Evolutionary conservation across 768 basidiomycete species (phyloP).

Genomic region (Russula emetica): DNA sequence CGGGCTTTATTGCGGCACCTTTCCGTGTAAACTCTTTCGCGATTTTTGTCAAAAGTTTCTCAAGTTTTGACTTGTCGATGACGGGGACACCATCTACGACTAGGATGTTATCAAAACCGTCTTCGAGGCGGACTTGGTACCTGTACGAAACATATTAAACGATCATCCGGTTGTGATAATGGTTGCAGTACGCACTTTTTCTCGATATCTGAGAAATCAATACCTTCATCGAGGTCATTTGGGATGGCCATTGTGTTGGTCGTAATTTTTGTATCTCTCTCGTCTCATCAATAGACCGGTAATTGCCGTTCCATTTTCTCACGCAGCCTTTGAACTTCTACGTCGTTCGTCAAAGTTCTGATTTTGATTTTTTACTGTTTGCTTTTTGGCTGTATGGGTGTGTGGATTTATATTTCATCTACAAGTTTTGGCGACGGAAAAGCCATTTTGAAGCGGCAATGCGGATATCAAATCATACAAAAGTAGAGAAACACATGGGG

Average conservation of each 20-base stretch:
- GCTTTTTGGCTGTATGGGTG: too few relatives aligned
- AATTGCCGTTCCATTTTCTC: background rate
- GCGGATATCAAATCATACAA: background rate
- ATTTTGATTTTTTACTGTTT: too few relatives aligned
- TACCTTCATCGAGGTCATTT: constrained; percentile 21
- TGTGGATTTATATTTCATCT: background rate
- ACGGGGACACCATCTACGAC: constrained; percentile 91
- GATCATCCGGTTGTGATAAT: background rate
- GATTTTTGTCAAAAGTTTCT: constrained; percentile 75
- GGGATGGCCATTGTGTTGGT: constrained; percentile 14
- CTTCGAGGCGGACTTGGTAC: constrained; percentile 79
- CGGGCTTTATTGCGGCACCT: constrained; percentile 69
- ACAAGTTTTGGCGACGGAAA: background rate
- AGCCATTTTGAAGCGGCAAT: background rate
- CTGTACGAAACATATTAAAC: constrained; percentile 39
- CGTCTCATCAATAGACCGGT: background rate
- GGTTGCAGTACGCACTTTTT: constrained; percentile 20
- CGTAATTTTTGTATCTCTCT: background rate
- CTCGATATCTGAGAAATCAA: constrained; percentile 28
- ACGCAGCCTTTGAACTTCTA: too few relatives aligned
- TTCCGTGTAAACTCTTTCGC: constrained; percentile 80
- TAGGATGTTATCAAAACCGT: constrained; percentile 85
- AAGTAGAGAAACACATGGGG: background rate
- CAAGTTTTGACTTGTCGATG: constrained; percentile 81
- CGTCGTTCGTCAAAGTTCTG: too few relatives aligned